A percentile compares a stretch with the other conserved stretches of the same genome.
phyloP scores from a whole-genome alignment of 768 basidiomycete species.

The Mrakia gelida region DNA sequence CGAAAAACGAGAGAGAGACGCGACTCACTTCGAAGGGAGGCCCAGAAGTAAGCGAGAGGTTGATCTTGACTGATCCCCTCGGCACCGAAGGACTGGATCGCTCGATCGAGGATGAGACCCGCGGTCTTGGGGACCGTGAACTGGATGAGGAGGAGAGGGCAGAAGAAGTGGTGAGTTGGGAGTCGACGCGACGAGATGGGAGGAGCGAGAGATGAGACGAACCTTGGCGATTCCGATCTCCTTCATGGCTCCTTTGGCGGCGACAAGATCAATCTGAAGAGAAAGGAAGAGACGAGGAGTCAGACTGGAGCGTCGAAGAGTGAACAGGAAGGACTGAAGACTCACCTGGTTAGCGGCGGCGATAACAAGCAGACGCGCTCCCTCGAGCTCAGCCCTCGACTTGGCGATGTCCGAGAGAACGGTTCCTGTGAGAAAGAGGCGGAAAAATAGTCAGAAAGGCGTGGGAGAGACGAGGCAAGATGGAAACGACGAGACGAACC shows the following conservation, averaged over 20 bases:
- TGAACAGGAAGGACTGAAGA: background rate
- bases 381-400: conserved; percentile 88
- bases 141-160: conserved; percentile 47
- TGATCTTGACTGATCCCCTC: conserved; percentile 91
- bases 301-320: background rate
- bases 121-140: conserved; percentile 93
- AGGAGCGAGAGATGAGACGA: conserved; percentile 23
- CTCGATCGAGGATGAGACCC: conserved; percentile 79
- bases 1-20: too few relatives aligned
- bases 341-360: conserved; percentile 79
- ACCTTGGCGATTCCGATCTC: conserved; percentile 98
- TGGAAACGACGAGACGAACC: conserved; percentile 51
- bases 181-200: background rate
- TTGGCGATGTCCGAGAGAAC: conserved; percentile 86
- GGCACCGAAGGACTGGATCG: conserved; percentile 93
- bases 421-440: conserved; percentile 55
- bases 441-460: background rate
- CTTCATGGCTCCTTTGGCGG: conserved; percentile 91
- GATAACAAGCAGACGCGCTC: conserved; percentile 77
- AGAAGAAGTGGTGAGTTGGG: background rate
- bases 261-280: conserved; percentile 73
- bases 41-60: conserved; percentile 70
- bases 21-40: conserved; percentile 59
- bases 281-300: background rate
- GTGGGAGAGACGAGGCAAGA: background rate